These are phyloP conservation scores for Avena insularis DNA, from an alignment of 176 grass and related monocot species.

Conservation along the genomic window DNA sequence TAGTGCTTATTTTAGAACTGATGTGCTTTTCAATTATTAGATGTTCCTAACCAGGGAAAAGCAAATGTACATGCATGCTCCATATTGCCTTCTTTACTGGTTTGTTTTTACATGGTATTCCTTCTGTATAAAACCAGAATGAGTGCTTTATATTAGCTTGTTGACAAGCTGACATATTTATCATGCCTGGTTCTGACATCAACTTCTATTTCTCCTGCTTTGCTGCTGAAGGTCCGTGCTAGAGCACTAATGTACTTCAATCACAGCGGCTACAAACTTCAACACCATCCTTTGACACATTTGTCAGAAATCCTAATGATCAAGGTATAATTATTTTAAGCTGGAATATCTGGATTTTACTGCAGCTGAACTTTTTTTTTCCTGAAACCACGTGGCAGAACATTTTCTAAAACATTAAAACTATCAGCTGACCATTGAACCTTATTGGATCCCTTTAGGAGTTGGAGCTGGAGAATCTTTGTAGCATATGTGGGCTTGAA, in stretches of 20 bases:
- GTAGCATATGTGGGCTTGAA: conserved; percentile 76
- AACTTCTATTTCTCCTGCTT: conserved; percentile 33
- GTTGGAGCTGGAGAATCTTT: conserved; percentile 71
- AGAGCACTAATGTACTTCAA: conserved; percentile 78
- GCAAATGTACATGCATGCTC: neutral
- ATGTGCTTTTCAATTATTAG: neutral
- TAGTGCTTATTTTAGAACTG: neutral
- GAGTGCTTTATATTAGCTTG: conserved; percentile 4
- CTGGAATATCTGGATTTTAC: conserved; percentile 15
- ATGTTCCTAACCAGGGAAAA: conserved; percentile 3
- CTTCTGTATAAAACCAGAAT: conserved; percentile 29
- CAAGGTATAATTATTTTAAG: conserved; percentile 59
- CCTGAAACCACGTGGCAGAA: neutral
- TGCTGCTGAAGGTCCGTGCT: conserved; percentile 64
- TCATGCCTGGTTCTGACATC: conserved; percentile 29
- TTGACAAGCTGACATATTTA: conserved; percentile 10
- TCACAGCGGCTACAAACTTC: conserved; percentile 81
- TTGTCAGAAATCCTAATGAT: conserved; percentile 77
- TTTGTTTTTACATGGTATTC: conserved; percentile 8
- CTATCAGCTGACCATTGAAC: neutral
- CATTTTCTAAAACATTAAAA: conserved; percentile 3
- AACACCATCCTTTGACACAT: conserved; percentile 65
- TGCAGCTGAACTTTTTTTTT: neutral
- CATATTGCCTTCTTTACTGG: neutral
- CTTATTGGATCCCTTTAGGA: conserved; percentile 57